Conservation (phyloP, 2,329 filamentous ascomycete genomes). For the Colletotrichum caudatum region DNA sequence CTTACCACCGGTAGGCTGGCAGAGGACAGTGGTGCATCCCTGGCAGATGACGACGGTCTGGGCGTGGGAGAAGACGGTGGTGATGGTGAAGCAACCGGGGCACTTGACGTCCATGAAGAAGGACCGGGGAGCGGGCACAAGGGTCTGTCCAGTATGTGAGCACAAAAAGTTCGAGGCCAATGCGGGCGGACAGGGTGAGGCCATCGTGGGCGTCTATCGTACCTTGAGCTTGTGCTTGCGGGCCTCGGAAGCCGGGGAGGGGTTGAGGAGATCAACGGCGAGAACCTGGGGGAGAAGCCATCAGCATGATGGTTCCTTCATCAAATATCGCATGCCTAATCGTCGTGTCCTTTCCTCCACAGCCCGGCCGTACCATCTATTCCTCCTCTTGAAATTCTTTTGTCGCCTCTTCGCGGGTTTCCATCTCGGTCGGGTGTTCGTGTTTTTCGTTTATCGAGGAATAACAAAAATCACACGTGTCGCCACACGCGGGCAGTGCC, state of each 20-base stretch:
- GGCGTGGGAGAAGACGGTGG: slow-evolving; percentile 99
- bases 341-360: slow-evolving; percentile 38
- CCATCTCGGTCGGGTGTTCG: slow-evolving; percentile 40
- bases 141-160: slow-evolving; percentile 68
- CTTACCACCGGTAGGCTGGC: slow-evolving; percentile 99
- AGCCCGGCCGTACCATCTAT: slow-evolving; percentile 37
- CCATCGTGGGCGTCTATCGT: slow-evolving; percentile 51
- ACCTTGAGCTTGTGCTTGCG: slow-evolving; percentile 99
- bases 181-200: slow-evolving; percentile 12
- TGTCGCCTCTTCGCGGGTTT: slow-evolving; percentile 34
- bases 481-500: slow-evolving; percentile 41
- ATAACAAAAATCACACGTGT: slow-evolving; percentile 27
- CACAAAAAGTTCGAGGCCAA: slow-evolving; percentile 22
- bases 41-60: slow-evolving; percentile 99
- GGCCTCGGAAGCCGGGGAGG: slow-evolving; percentile 95
- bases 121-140: slow-evolving; percentile 95
- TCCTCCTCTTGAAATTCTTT: slow-evolving; percentile 27
- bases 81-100: slow-evolving; percentile 99
- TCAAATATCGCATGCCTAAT: slow-evolving; percentile 32
- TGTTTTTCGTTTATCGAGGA: slow-evolving; percentile 18
- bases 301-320: slow-evolving; percentile 44
- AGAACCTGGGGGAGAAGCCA: slow-evolving; percentile 79
- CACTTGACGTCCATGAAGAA: slow-evolving; percentile 99
- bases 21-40: slow-evolving; percentile 98
- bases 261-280: slow-evolving; percentile 99